Base-by-base conservation (phyloP, 2,329 filamentous ascomycete species). In the Penicillium sp. region DNA sequence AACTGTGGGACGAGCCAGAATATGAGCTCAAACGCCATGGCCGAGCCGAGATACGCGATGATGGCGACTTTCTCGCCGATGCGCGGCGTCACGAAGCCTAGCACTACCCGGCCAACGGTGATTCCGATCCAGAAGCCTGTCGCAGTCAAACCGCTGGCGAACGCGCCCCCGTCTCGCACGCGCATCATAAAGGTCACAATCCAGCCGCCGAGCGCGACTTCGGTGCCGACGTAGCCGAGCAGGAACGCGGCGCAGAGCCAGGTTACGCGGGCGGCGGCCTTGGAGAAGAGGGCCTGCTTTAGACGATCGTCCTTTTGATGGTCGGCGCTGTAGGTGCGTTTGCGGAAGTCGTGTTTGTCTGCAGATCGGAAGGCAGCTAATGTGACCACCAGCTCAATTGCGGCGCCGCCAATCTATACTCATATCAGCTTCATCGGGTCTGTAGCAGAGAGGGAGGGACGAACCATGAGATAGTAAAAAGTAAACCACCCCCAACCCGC, bases 61-160 rank as follows among this genome's bases (percentile, higher is more conserved):
- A 88, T 81, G 40, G 85, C 81, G 16, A 82, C 67, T 68, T 87
- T 90, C 74, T 93, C 90, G 0, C 90, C 90, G 3, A 74, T 56
- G 8, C 68, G 62, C 1, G 86, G 85, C 1, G 90, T 95, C 3
- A 92, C 77, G 63, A 95, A 94, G 0, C 89, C 89, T 16, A 95
- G 72, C 0, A 86, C 69, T 2, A 94, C 75, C 1, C 91, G 79
- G 0, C 91, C 90, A 0, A 90, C 70, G 0, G 90, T 92, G 61
- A 95, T 79, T 0, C 90, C 91, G 45, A 90, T 81, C 91, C 91
- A 96, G 74, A 93, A 95, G 0, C 89, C 86, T 0, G 89, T 93
- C 0, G 85, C 86, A 0, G 84, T 85, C 74, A 94, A 83, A 2
- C 90, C 90, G 33, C 87, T 86, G 2, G 85, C 80, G 65, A 94